Conservation (phyloP, 257 asterid genomes). For the Verbascum thapsus region DNA sequence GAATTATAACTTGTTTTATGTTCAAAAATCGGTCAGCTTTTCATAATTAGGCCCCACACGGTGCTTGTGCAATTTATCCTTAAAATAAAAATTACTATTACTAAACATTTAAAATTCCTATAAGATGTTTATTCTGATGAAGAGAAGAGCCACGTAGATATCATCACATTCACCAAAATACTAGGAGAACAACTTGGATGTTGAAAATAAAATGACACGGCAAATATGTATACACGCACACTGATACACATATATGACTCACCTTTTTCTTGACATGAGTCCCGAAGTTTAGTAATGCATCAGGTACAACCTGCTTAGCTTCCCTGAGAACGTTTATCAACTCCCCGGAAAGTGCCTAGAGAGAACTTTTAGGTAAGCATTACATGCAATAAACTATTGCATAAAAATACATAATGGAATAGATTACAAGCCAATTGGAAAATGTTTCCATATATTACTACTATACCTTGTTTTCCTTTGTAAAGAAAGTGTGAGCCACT, state of each 20-base stretch:
- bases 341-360: conserved; percentile 93
- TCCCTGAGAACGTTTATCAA: conserved; percentile 90
- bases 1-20: too few relatives aligned
- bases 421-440: too few relatives aligned
- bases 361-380: conserved; percentile 14
- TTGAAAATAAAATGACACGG: background rate
- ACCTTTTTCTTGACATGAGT: conserved; percentile 99
- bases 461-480: conserved; percentile 86
- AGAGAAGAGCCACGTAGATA: too few relatives aligned
- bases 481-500: conserved; percentile 98
- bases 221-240: background rate
- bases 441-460: background rate
- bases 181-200: conserved; percentile 4
- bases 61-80: too few relatives aligned
- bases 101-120: too few relatives aligned
- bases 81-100: too few relatives aligned
- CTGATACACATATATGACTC: background rate
- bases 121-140: too few relatives aligned
- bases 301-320: conserved; percentile 91
- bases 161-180: background rate
- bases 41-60: too few relatives aligned
- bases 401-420: conserved; percentile 7
- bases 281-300: conserved; percentile 78
- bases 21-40: too few relatives aligned
- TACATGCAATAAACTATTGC: conserved; percentile 4